Base-by-base conservation (phyloP, 2,329 filamentous ascomycete species). In the Arachnomyces sp. region DNA sequence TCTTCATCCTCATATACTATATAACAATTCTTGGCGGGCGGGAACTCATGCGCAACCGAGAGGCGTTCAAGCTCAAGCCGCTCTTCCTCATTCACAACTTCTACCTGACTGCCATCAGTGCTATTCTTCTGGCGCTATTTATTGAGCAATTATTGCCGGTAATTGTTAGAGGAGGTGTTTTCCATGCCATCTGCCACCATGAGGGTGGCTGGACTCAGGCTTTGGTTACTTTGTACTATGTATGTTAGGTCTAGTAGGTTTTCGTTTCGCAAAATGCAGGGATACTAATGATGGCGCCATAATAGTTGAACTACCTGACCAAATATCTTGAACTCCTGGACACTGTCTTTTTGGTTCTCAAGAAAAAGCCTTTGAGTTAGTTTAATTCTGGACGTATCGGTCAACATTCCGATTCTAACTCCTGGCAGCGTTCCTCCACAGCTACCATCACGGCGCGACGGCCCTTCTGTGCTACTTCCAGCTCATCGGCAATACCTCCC, bases 351-450 rank as follows among this genome's bases (percentile, higher is more conserved):
- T 75, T 96, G 42, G 92, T 95, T 73, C 79, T 96, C 65, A 96
- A 96, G 83, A 96, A 96, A 83, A 96, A 96, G 83, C 90, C 90
- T 40, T 71, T n/a, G n/a, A n/a, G n/a, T n/a, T n/a, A n/a, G n/a
- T n/a, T n/a, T n/a, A n/a, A n/a, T n/a, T n/a, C n/a, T n/a, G n/a
- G n/a, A n/a, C n/a, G n/a, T n/a, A n/a, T n/a, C n/a, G n/a, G n/a
- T n/a, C n/a, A n/a, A n/a, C n/a, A n/a, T n/a, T n/a, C n/a, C n/a
- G n/a, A n/a, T n/a, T n/a, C n/a, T n/a, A n/a, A n/a, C n/a, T n/a
- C n/a, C n/a, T n/a, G n/a, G n/a, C 95, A 63, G 95, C 92, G 59
- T 96, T 96, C 82, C 85, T 96, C 53, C 90, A 96, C 78, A 95
- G 87, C 72, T 96, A 96, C 72, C 90, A 96, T 75, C 90, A 96